phyloP scores from a whole-genome alignment of 139 green algal genomes.

The Volvox reticuliferus region DNA sequence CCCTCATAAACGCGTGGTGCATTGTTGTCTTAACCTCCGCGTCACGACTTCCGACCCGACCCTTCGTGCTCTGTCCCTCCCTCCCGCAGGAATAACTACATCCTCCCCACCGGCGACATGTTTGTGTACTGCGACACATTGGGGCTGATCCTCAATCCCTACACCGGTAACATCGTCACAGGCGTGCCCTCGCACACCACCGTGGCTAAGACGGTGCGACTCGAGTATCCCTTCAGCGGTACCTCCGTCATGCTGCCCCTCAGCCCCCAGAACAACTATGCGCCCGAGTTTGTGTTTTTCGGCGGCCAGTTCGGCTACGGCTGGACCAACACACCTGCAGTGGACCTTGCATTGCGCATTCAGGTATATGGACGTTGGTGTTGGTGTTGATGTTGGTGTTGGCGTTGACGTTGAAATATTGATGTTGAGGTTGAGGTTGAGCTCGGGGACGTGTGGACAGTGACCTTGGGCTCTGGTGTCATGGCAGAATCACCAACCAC shows the following conservation, averaged over 20 bases:
- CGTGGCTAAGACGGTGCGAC: slow-evolving; percentile 19
- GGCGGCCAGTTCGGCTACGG: slow-evolving; percentile 46
- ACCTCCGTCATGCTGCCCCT: slow-evolving; percentile 53
- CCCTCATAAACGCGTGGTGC: too few species aligned
- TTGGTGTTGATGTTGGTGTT: not conserved
- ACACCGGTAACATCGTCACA: slow-evolving; percentile 10
- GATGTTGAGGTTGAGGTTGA: not conserved
- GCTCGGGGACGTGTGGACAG: too few species aligned
- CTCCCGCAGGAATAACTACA: slow-evolving; percentile 47
- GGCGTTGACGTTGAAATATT: too few species aligned
- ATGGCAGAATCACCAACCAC: too few species aligned
- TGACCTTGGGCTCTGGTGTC: too few species aligned
- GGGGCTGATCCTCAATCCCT: slow-evolving; percentile 51
- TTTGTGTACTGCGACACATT: slow-evolving; percentile 50
- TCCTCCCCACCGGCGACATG: slow-evolving; percentile 53
- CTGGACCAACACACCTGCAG: slow-evolving; percentile 37
- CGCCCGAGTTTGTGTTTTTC: slow-evolving; percentile 54
- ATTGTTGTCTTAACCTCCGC: not conserved
- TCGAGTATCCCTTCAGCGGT: slow-evolving; percentile 56
- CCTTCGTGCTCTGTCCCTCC: too few species aligned
- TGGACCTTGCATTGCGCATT: slow-evolving; percentile 18
- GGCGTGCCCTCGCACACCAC: slow-evolving; percentile 17
- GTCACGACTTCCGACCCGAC: not conserved
- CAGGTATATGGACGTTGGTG: not conserved
- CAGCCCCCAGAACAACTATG: slow-evolving; percentile 49